Percentiles rank a stretch among this genome's conserved stretches.
phyloP scores from a whole-genome alignment of 1,139 yeast genomes.

The Lodderomyces theae region DNA sequence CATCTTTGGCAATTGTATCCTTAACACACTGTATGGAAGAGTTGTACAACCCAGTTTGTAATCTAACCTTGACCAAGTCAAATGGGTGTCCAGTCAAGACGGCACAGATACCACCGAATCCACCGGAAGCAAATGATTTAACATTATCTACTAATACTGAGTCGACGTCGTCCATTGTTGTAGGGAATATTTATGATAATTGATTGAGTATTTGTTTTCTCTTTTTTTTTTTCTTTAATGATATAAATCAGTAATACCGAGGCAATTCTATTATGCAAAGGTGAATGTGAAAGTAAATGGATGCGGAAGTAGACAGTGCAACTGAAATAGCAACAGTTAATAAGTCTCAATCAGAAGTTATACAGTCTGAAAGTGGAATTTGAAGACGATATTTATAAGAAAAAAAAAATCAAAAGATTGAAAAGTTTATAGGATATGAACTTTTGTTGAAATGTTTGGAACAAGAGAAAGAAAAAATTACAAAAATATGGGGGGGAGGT shows the following conservation, averaged over 20 bases:
- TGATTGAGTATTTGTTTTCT: background rate
- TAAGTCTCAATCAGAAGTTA: no score
- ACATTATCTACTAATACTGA: slow-evolving; percentile 49
- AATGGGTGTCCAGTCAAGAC: slow-evolving; percentile 90
- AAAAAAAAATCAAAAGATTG: background rate
- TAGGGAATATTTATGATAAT: background rate
- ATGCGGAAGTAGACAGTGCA: no score
- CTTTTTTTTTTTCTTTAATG: background rate
- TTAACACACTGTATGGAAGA: slow-evolving; percentile 66
- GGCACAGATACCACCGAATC: slow-evolving; percentile 53
- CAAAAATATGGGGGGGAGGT: slow-evolving; percentile 1
- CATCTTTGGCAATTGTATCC: slow-evolving; percentile 68
- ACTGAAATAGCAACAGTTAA: no score
- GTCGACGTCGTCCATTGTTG: slow-evolving; percentile 47
- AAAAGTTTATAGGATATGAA: background rate
- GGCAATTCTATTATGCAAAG: no score
- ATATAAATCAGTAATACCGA: background rate
- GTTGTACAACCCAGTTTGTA: slow-evolving; percentile 71
- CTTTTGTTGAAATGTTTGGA: background rate
- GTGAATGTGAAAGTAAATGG: no score
- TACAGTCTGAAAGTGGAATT: no score
- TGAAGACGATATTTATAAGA: background rate
- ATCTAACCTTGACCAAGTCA: slow-evolving; percentile 86
- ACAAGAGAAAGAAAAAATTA: background rate
- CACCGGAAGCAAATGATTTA: slow-evolving; percentile 89